These are phyloP conservation scores for Penicillium fimorum DNA, from an alignment of 495 filamentous ascomycete species.

Conservation along the genomic window DNA sequence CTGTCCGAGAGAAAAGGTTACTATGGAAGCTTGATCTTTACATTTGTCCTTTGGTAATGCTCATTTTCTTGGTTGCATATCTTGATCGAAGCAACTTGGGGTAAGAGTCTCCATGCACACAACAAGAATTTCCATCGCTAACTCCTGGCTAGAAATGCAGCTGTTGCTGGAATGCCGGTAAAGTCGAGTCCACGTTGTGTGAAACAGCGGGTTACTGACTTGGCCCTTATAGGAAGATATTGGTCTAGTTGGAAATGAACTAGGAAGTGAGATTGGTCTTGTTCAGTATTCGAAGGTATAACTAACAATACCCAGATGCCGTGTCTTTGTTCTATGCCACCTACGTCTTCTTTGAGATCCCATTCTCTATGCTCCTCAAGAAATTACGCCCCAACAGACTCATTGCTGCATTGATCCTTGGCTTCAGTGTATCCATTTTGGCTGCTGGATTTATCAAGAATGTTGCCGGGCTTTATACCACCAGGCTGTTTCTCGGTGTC, in stretches of 20 bases:
- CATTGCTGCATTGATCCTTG: constrained; percentile 37
- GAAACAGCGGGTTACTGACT: not conserved
- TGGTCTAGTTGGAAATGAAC: constrained; percentile 17
- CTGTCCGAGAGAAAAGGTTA: constrained; percentile 13
- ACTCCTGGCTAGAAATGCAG: constrained; percentile 14
- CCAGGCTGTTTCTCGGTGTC: constrained; percentile 32
- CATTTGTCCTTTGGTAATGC: constrained; percentile 16
- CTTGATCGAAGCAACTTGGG: constrained; percentile 21
- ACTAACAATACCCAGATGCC: constrained; percentile 10
- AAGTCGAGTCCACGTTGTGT: not conserved
- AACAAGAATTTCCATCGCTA: not conserved
- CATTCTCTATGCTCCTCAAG: constrained; percentile 30
- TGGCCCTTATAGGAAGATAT: constrained; percentile 15
- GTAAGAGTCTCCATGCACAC: not conserved
- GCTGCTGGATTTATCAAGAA: constrained; percentile 29
- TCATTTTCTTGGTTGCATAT: constrained; percentile 18
- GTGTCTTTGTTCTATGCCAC: constrained; percentile 20
- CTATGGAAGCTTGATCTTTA: constrained; percentile 19
- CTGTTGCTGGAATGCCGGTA: constrained; percentile 19
- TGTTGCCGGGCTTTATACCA: constrained; percentile 34
- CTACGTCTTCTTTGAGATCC: constrained; percentile 40
- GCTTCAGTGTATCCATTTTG: constrained; percentile 34
- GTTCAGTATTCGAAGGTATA: not conserved
- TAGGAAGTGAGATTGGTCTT: constrained; percentile 11
- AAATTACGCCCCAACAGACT: constrained; percentile 34